Conservation (phyloP, 345 rosid species). For the rapeseed (Brassica napus) region DNA sequence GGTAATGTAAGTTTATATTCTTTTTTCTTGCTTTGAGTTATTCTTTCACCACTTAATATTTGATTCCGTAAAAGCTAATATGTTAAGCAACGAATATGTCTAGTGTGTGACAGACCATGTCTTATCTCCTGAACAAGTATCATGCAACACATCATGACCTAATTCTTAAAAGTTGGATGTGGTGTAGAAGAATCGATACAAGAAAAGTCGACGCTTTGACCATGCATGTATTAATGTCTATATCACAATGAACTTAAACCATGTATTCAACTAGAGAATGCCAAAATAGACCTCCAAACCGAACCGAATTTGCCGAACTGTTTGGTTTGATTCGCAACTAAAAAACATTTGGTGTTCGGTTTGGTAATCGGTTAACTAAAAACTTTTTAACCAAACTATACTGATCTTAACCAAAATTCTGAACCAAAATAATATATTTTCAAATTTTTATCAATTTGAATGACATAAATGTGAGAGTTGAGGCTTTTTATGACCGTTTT, state of each 20-base stretch:
- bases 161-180: constrained; percentile 20
- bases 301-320: neutral
- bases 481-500: too few relatives aligned
- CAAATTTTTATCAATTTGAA: too few relatives aligned
- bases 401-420: neutral
- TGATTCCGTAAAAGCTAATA: constrained; percentile 19
- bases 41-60: constrained; percentile 36
- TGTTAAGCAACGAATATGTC: constrained; percentile 39
- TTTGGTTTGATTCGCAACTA: neutral
- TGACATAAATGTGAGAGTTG: too few relatives aligned
- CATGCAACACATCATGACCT: constrained; percentile 12
- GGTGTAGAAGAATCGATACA: constrained; percentile 7
- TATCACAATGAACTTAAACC: neutral
- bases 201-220: neutral
- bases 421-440: too few relatives aligned
- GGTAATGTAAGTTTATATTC: constrained; percentile 21
- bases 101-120: neutral
- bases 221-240: neutral
- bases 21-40: constrained; percentile 21
- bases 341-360: neutral
- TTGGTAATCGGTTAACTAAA: neutral
- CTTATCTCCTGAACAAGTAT: constrained; percentile 14
- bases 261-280: neutral
- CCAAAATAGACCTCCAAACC: neutral
- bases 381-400: neutral